A percentile compares a stretch with the other conserved stretches of the same genome.
Evolutionary conservation across 805 yeast species (phyloP).

Genomic region (Torulaspora franciscae): DNA sequence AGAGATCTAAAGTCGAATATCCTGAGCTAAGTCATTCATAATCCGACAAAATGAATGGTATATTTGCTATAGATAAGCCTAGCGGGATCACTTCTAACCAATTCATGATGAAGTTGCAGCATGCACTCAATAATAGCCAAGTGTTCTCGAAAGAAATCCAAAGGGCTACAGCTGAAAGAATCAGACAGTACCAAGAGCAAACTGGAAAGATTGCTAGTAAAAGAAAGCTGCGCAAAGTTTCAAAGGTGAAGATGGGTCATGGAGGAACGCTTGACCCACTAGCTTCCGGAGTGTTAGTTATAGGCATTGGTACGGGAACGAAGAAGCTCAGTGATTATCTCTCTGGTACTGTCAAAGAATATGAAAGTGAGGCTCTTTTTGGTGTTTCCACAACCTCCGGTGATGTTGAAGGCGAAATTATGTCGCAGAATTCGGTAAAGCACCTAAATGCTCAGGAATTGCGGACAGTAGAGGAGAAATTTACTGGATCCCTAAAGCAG

Average conservation of each 20-base stretch:
- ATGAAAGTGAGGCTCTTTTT: constrained; percentile 76
- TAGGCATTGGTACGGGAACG: constrained; percentile 93
- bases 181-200: constrained; percentile 36
- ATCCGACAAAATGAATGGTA: constrained; percentile 64
- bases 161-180: constrained; percentile 45
- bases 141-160: constrained; percentile 53
- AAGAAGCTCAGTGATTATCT: constrained; percentile 69
- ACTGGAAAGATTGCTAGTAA: constrained; percentile 46
- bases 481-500: constrained; percentile 77
- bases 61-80: constrained; percentile 89
- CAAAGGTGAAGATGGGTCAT: constrained; percentile 86
- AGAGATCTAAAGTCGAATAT: neutral
- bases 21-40: neutral
- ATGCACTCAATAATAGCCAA: constrained; percentile 53
- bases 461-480: constrained; percentile 49
- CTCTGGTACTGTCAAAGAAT: constrained; percentile 69
- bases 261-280: constrained; percentile 97
- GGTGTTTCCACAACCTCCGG: constrained; percentile 94
- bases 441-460: constrained; percentile 56
- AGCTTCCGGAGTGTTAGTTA: constrained; percentile 89
- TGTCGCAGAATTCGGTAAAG: constrained; percentile 51
- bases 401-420: constrained; percentile 81
- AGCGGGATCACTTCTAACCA: constrained; percentile 76
- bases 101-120: constrained; percentile 62
- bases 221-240: constrained; percentile 45